Evolutionary conservation across 1,139 yeast species (phyloP).

Genomic region (Ogataea hybrid): DNA sequence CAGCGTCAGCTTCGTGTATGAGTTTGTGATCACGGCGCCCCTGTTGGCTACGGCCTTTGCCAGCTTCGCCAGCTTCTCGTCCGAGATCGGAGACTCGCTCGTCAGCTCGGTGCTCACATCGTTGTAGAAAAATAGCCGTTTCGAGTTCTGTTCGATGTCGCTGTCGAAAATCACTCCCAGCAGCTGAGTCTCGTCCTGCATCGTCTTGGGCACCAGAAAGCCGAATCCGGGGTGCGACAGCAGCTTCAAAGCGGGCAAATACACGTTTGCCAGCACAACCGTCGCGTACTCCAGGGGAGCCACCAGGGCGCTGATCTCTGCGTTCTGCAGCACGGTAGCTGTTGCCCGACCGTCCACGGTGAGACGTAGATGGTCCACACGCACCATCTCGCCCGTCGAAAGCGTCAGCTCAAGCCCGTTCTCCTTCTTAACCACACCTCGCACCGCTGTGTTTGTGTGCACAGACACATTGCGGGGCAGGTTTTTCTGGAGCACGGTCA

Average conservation of each 20-base stretch:
- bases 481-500: conserved; percentile 36
- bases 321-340: conserved; percentile 5
- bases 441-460: conserved; percentile 23
- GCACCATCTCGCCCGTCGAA: not conserved
- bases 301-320: conserved; percentile 28
- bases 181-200: conserved; percentile 54
- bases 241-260: conserved; percentile 44
- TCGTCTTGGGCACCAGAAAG: conserved; percentile 68
- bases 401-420: conserved; percentile 3
- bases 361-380: conserved; percentile 48
- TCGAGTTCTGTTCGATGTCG: conserved; percentile 58
- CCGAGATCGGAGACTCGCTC: not conserved
- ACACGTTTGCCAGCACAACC: conserved; percentile 61
- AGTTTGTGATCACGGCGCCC: conserved; percentile 18
- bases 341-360: conserved; percentile 44
- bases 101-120: conserved; percentile 17
- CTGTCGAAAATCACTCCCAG: conserved; percentile 93
- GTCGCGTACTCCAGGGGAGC: conserved; percentile 45
- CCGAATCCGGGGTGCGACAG: conserved; percentile 66
- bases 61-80: conserved; percentile 12
- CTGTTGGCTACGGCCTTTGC: conserved; percentile 16
- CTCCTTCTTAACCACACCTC: conserved; percentile 2
- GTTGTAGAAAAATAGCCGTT: conserved; percentile 17
- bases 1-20: conserved; percentile 71
- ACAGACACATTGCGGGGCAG: conserved; percentile 44